Evolutionary conservation across 345 rosid species (phyloP), one percentile per base, ranked within the genome.

Genomic region (Euphorbia lathyris): DNA sequence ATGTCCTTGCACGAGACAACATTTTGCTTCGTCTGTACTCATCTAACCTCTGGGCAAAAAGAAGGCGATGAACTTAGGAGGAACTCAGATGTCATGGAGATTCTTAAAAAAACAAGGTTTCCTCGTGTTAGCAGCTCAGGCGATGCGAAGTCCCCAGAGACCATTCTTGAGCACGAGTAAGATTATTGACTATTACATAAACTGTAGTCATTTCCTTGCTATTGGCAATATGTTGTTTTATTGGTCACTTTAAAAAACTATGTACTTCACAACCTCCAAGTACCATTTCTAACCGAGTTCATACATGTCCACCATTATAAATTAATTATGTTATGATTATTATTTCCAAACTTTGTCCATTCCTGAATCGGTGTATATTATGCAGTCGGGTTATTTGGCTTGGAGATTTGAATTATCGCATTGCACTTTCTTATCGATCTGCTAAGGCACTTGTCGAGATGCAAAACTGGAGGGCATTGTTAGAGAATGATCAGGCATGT

Each of bases 371-470:
- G 7, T 64, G 5, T 57, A 14, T n/a, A 65, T 32, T 78, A 72
- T 77, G 72, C 62, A 95, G 99, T 75, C 99, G 97, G 67, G 81
- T 95, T 52, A 90, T 95, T 74, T 95, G 99, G 99, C 96, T 95
- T 4, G 99, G 99, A 63, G 99, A 95, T 76, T 70, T 95, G 77
- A 95, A 95, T 76, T 95, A 95, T 76, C 99, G 99, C 14, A 92
- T 95, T 80, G 97, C 98, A 0, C 87, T 95, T 63, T 84, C 98
- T 43, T 90, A 87, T 69, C 99, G 99, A 70, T 84, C 97, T 38
- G 99, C 98, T 4, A 95, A 88, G 87, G 99, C 99, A 68, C 92
- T 95, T 11, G 96, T 95, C 47, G 97, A 92, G 84, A 95, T 95
- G 99, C 96, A 89, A 80, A 92, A 90, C 80, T 92, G 99, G 99